These are phyloP conservation scores for Terana coerulea DNA, from an alignment of 768 basidiomycete genomes.

Conservation along the genomic window DNA sequence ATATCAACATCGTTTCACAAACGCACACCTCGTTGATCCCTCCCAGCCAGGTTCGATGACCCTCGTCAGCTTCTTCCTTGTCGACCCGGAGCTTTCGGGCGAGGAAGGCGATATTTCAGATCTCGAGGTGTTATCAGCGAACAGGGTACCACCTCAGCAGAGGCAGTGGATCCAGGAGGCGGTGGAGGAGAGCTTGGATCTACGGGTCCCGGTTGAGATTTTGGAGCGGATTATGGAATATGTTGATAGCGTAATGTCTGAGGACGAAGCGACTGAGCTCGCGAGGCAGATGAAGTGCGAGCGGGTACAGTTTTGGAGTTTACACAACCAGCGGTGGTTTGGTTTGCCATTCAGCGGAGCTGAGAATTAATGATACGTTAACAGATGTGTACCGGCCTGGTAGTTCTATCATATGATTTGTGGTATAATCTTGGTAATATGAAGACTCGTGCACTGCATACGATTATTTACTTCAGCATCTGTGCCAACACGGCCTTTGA, in stretches of 20 bases:
- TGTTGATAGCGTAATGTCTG: conserved; percentile 37
- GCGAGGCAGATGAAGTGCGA: conserved; percentile 30
- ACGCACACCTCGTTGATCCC: conserved; percentile 38
- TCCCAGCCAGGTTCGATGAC: conserved; percentile 39
- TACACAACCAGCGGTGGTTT: conserved; percentile 44
- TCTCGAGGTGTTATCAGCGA: conserved; percentile 37
- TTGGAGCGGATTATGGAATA: conserved; percentile 37
- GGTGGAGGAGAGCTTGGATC: conserved; percentile 31
- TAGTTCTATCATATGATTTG: no score
- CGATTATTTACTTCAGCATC: conserved; percentile 45
- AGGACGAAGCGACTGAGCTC: conserved; percentile 34
- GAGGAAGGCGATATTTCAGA: conserved; percentile 30
- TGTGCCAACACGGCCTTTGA: conserved; percentile 36
- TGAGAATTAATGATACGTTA: conserved; percentile 16
- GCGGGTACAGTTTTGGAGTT: conserved; percentile 33
- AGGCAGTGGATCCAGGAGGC: conserved; percentile 38
- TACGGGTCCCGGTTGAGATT: conserved; percentile 41
- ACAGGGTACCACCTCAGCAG: conserved; percentile 48
- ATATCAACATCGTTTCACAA: conserved; percentile 44
- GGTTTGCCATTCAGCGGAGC: conserved; percentile 49
- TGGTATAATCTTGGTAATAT: no score
- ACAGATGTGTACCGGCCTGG: no score
- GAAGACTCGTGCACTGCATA: no score
- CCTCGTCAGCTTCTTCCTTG: conserved; percentile 43
- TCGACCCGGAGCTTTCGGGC: conserved; percentile 25